Conservation (phyloP, 2,329 filamentous ascomycete genomes). For the Hypoxylon sp. region DNA sequence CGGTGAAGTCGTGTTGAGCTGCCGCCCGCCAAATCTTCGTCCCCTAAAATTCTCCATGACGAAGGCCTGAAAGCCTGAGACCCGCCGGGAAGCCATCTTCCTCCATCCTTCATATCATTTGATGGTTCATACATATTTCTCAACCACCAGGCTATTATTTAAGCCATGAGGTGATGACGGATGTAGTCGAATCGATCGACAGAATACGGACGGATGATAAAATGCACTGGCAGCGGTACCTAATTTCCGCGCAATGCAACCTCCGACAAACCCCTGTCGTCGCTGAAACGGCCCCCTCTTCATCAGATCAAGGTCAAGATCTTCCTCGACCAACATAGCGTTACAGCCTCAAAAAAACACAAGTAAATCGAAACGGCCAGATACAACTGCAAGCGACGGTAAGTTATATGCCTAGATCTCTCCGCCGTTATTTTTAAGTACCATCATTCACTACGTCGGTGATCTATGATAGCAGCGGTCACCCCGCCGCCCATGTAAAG, state of each 20-base stretch:
- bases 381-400: background rate
- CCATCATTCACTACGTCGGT: background rate
- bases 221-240: conserved; percentile 2
- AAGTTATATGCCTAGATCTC: background rate
- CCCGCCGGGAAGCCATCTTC: conserved; percentile 24
- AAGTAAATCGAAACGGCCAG: background rate
- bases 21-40: conserved; percentile 1
- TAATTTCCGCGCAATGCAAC: conserved; percentile 15
- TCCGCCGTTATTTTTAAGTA: background rate
- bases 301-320: conserved; percentile 4
- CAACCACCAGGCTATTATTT: background rate
- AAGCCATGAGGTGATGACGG: background rate
- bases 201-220: background rate
- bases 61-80: conserved; percentile 28
- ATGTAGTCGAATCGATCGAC: background rate
- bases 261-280: conserved; percentile 10
- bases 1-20: background rate
- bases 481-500: too few species aligned
- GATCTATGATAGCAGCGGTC: background rate
- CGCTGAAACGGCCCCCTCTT: conserved; percentile 22
- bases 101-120: background rate
- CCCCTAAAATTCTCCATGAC: conserved; percentile 8
- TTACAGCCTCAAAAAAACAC: conserved; percentile 2
- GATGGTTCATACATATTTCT: conserved; percentile 4
- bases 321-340: background rate